Base-by-base conservation (phyloP, 2,329 filamentous ascomycete species). In the Trichoderma breve region DNA sequence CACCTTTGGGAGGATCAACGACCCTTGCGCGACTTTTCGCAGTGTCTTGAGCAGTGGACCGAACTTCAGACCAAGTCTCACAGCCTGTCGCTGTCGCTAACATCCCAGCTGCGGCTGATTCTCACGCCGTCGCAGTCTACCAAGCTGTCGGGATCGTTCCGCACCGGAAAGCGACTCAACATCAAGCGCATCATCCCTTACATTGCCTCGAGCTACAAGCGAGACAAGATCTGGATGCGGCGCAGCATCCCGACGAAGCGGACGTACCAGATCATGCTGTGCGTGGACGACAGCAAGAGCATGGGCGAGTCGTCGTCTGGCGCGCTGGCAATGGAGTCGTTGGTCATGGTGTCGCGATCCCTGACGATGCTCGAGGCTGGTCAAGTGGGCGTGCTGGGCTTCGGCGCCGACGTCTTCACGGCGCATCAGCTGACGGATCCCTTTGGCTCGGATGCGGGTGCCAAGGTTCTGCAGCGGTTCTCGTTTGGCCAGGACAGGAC, bases 191-290 rank as follows among this genome's bases (percentile, higher is more conserved):
- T 99, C 83, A 99, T 99, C 78, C 96, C 97, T 0, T 99, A 99
- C 84, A 98, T 99, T 76, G 96, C 97, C 1, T 98, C 95, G 0
- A 92, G 93, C 79, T 99, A 98, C 87, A 98, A 98, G 86, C 93
- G 96, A 73, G 96, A 99, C 88, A 99, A 99, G 86, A 99, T 99
- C 83, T 99, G 96, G 96, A 97, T 99, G 92, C 92, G 97, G 15
- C 91, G 97, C 71, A 92, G 90, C 39, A 90, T 97, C 64, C 97
- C 97, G 1, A 95, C 92, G 47, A 98, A 98, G 83, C 92, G 97
- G 53, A 92, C 91, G 71, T 99, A 99, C 83, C 97, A 99, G 82
- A 97, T 99, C 81, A 90, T 99, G 84, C 91, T 99, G 64, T 97
- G 96, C 51, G 94, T 99, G 47, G 96, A 99, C 81, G 96, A 99